Evolutionary conservation across 192 early-diverging fungal genomes (phyloP).

Genomic region (Backusella tarrabulga): DNA sequence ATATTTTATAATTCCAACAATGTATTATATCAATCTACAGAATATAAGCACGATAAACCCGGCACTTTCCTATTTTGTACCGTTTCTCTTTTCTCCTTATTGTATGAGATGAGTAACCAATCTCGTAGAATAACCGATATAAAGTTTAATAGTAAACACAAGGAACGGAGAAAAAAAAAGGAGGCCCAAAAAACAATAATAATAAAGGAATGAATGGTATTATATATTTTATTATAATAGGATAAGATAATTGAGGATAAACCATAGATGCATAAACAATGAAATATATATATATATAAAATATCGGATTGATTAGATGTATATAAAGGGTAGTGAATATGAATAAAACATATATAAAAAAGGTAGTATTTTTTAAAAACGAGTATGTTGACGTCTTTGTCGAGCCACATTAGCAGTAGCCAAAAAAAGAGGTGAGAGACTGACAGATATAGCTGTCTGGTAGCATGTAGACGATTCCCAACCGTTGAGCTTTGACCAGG

Average conservation of each 20-base stretch:
- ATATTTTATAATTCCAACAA: too few species aligned
- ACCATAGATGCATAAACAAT: not conserved
- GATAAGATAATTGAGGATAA: not conserved
- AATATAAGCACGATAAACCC: not conserved
- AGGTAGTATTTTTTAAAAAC: not conserved
- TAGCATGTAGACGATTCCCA: not conserved
- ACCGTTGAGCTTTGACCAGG: not conserved
- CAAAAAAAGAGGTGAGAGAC: not conserved
- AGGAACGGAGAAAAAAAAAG: not conserved
- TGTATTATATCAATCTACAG: not conserved
- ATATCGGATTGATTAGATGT: not conserved
- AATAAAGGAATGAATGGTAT: not conserved
- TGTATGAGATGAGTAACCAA: not conserved
- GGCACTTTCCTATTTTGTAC: not conserved
- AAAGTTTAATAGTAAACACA: not conserved
- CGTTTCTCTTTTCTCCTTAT: not conserved
- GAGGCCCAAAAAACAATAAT: not conserved
- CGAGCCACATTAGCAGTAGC: not conserved
- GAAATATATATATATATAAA: not conserved
- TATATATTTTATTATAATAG: not conserved
- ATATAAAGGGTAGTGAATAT: not conserved
- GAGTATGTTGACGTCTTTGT: not conserved
- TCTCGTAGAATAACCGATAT: too few species aligned
- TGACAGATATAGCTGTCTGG: not conserved
- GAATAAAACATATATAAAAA: not conserved